phyloP scores from a whole-genome alignment of 2,329 filamentous ascomycete species.

The Microdochium nivale region DNA sequence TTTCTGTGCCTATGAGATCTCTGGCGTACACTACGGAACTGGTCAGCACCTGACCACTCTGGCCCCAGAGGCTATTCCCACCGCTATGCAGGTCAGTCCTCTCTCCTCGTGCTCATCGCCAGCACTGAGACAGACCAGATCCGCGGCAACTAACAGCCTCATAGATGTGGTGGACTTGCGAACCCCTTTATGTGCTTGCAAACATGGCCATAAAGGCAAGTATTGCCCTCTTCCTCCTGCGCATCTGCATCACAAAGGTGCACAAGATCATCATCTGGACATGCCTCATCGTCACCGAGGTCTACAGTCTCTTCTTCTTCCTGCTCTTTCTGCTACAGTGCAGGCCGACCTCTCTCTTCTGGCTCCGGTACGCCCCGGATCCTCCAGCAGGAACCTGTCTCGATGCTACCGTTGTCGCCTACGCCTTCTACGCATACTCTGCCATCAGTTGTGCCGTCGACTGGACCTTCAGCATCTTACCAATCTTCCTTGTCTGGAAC shows the following conservation, averaged over 20 bases:
- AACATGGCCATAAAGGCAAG: constrained; percentile 27
- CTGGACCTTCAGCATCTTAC: constrained; percentile 29
- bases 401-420: constrained; percentile 13
- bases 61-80: constrained; percentile 7
- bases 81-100: constrained; percentile 19
- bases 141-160: background rate
- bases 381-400: constrained; percentile 21
- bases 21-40: constrained; percentile 18
- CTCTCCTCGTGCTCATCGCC: too few species aligned
- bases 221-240: constrained; percentile 28
- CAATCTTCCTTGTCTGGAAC: constrained; percentile 30
- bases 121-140: too few species aligned
- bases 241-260: constrained; percentile 18
- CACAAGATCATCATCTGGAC: constrained; percentile 23
- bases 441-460: constrained; percentile 28
- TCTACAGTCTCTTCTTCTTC: constrained; percentile 27
- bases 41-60: constrained; percentile 14
- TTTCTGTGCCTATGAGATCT: constrained; percentile 16
- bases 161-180: constrained; percentile 31
- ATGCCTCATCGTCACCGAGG: constrained; percentile 17
- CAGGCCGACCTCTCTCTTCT: constrained; percentile 27
- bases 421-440: constrained; percentile 26
- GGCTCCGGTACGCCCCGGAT: constrained; percentile 20
- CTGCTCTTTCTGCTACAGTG: constrained; percentile 31
- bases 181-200: constrained; percentile 28